Conservation (phyloP, 2,329 filamentous ascomycete species). For the Ambrosiella beaveri region DNA sequence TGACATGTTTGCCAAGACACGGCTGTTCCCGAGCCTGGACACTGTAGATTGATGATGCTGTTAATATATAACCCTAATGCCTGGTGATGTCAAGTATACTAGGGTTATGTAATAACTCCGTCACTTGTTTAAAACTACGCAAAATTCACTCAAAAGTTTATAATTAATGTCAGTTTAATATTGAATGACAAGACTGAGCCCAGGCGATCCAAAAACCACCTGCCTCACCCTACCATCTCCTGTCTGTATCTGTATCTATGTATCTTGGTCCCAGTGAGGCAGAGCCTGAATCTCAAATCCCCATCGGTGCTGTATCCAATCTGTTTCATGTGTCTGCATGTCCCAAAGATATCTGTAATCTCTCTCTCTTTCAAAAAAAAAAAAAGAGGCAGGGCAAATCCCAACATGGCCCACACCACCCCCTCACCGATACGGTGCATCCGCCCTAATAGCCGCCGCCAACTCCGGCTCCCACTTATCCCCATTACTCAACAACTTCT, state of each 20-base stretch:
- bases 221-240: background rate
- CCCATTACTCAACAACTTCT: conserved; percentile 76
- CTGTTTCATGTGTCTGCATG: background rate
- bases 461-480: conserved; percentile 98
- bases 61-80: too few relatives aligned
- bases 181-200: too few relatives aligned
- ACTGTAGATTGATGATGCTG: too few relatives aligned
- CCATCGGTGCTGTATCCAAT: background rate
- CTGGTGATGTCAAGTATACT: too few relatives aligned
- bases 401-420: background rate
- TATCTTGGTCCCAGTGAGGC: background rate
- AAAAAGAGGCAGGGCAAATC: background rate
- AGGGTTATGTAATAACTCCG: too few relatives aligned
- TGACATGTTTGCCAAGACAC: too few relatives aligned
- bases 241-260: background rate
- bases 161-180: too few relatives aligned
- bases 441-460: conserved; percentile 77
- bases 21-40: too few relatives aligned
- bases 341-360: background rate
- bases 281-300: background rate
- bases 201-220: too few relatives aligned
- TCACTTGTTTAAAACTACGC: too few relatives aligned
- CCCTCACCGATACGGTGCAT: conserved; percentile 70
- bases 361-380: background rate
- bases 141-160: too few relatives aligned